Evolutionary conservation across 208 protist species (phyloP).

Genomic region (Balamuthia mandrillaris): DNA sequence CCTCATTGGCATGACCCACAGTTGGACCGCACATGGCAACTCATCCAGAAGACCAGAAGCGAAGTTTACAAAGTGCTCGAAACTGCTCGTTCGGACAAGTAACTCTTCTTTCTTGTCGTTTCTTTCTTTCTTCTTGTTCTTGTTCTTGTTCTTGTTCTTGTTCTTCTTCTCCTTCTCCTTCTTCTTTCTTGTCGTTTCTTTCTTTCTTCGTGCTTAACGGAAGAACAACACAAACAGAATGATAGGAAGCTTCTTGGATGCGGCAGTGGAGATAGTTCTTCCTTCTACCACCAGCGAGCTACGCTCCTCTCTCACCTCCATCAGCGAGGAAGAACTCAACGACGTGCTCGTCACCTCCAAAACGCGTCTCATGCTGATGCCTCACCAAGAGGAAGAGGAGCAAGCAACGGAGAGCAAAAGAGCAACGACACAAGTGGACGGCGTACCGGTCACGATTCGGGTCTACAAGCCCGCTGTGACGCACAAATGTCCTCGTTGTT

Average conservation of each 20-base stretch:
- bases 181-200: neutral
- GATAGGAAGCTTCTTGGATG: constrained; percentile 1
- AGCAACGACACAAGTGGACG: too few relatives aligned
- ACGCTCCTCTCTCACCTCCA: neutral
- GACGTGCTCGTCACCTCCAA: constrained; percentile 2
- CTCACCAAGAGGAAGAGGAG: too few relatives aligned
- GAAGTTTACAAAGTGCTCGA: neutral
- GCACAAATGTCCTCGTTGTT: too few relatives aligned
- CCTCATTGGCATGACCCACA: neutral
- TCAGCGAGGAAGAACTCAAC: neutral
- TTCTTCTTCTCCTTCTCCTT: too few relatives aligned
- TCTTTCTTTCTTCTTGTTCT: neutral
- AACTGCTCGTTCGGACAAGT: neutral
- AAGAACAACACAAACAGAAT: neutral
- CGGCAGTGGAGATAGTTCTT: neutral
- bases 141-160: neutral
- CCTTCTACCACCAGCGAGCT: neutral
- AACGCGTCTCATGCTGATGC: neutral
- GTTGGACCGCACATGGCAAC: neutral
- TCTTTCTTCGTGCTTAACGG: neutral
- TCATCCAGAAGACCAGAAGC: neutral
- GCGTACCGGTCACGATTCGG: too few relatives aligned
- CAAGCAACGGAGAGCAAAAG: too few relatives aligned
- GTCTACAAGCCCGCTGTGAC: too few relatives aligned
- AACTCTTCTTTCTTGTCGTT: neutral